These are phyloP conservation scores for Boletellus deceptivus DNA, from an alignment of 1,284 basidiomycete species.

Conservation along the genomic window DNA sequence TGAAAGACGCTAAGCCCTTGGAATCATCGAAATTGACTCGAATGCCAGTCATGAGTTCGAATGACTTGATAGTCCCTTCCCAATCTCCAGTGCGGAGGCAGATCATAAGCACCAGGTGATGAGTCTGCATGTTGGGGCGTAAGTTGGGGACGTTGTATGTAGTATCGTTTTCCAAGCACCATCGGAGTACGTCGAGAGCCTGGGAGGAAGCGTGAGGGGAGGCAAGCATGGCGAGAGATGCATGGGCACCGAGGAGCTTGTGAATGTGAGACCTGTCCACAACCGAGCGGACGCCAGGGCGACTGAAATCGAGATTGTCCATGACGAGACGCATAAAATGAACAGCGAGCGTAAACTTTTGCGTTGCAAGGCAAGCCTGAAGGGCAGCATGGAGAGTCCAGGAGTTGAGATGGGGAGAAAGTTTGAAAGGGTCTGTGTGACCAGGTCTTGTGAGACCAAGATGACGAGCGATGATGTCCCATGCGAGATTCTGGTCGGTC, in stretches of 20 bases:
- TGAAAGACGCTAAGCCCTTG: slow-evolving; percentile 32
- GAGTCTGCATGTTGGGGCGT: slow-evolving; percentile 49
- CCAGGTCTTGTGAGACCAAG: slow-evolving; percentile 54
- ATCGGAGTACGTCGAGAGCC: slow-evolving; percentile 57
- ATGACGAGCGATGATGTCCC: slow-evolving; percentile 60
- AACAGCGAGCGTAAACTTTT: slow-evolving; percentile 46
- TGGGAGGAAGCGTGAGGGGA: slow-evolving; percentile 34
- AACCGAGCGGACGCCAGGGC: slow-evolving; percentile 39
- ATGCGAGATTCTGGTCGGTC: slow-evolving; percentile 59
- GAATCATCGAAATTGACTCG: slow-evolving; percentile 48
- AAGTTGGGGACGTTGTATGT: slow-evolving; percentile 41
- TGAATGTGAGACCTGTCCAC: slow-evolving; percentile 56
- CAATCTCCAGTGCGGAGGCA: slow-evolving; percentile 65
- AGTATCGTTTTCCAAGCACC: slow-evolving; percentile 56
- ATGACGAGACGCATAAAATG: slow-evolving; percentile 60
- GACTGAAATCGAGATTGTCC: slow-evolving; percentile 29
- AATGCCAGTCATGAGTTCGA: slow-evolving; percentile 68
- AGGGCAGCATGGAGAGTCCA: slow-evolving; percentile 55
- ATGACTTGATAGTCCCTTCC: slow-evolving; percentile 50
- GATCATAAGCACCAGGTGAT: slow-evolving; percentile 52
- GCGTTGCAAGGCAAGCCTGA: slow-evolving; percentile 49
- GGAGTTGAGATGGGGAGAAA: slow-evolving; percentile 40
- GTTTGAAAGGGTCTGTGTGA: slow-evolving; percentile 37
- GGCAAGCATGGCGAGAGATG: slow-evolving; percentile 38
- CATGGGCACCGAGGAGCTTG: slow-evolving; percentile 53